A percentile compares a stretch with the other conserved stretches of the same genome.
phyloP scores from a whole-genome alignment of 192 early-diverging fungal species.

The Linnemannia elongata region DNA sequence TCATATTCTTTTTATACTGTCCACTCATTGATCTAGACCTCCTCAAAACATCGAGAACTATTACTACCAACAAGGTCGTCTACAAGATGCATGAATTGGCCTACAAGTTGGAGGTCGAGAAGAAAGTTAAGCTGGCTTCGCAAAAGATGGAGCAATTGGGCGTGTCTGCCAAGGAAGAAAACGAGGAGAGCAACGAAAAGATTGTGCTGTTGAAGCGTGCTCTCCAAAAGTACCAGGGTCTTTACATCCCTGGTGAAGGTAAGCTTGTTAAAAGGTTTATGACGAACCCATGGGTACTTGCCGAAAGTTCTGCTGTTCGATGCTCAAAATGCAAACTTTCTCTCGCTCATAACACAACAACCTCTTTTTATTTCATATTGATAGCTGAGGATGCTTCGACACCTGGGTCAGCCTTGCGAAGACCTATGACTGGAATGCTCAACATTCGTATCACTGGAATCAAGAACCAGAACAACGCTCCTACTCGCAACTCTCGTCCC shows the following conservation, averaged over 20 bases:
- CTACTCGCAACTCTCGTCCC: conserved; percentile 65
- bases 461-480: conserved; percentile 68
- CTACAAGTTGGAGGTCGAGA: conserved; percentile 94
- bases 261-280: neutral
- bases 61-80: conserved; percentile 77
- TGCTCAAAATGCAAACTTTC: too few relatives aligned
- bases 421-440: conserved; percentile 79
- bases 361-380: neutral
- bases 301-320: too few relatives aligned
- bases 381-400: conserved; percentile 48
- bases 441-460: conserved; percentile 74
- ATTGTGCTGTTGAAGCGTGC: conserved; percentile 78
- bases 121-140: conserved; percentile 87
- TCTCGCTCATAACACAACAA: neutral
- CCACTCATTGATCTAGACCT: conserved; percentile 66
- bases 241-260: conserved; percentile 80
- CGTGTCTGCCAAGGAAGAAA: conserved; percentile 63
- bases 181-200: conserved; percentile 78
- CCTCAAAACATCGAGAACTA: conserved; percentile 71
- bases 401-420: conserved; percentile 70
- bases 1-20: conserved; percentile 6
- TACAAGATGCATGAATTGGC: conserved; percentile 89
- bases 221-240: conserved; percentile 86
- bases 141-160: conserved; percentile 76
- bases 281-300: too few relatives aligned